These are phyloP conservation scores for Penicillium sp. DNA, from an alignment of 2,329 filamentous ascomycete species.

Conservation along the genomic window DNA sequence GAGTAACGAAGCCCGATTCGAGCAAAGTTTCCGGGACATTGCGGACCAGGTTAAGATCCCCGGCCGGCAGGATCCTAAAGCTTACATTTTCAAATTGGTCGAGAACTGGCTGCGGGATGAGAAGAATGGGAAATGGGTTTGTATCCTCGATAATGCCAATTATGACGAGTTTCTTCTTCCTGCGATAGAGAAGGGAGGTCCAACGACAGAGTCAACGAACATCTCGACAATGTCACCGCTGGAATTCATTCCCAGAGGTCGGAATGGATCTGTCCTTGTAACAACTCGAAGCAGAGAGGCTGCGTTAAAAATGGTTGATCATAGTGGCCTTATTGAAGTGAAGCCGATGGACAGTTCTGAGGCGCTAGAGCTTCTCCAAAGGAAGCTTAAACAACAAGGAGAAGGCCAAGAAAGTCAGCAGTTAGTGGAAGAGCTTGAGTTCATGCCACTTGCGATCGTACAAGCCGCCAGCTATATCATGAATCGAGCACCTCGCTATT, in stretches of 20 bases:
- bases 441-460: conserved; percentile 30
- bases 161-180: conserved; percentile 7
- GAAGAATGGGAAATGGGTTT: conserved; percentile 15
- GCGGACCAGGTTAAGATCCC: conserved; percentile 18
- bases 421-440: conserved; percentile 19
- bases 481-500: not conserved
- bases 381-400: conserved; percentile 20
- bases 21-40: not conserved
- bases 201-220: not conserved
- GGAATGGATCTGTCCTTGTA: conserved; percentile 16
- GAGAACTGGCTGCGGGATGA: conserved; percentile 20
- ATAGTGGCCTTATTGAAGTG: conserved; percentile 14
- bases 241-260: conserved; percentile 14
- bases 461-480: conserved; percentile 31
- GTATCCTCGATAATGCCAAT: conserved; percentile 6
- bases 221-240: not conserved
- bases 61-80: conserved; percentile 26
- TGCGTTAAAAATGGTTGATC: conserved; percentile 3
- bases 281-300: conserved; percentile 14
- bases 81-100: conserved; percentile 31
- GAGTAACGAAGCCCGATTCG: not conserved
- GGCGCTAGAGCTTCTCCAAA: conserved; percentile 26
- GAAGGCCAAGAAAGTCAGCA: not conserved
- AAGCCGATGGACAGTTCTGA: conserved; percentile 24
- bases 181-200: not conserved